Conservation (phyloP, 73 alveolate genomes). For the Blepharisma stoltei region DNA sequence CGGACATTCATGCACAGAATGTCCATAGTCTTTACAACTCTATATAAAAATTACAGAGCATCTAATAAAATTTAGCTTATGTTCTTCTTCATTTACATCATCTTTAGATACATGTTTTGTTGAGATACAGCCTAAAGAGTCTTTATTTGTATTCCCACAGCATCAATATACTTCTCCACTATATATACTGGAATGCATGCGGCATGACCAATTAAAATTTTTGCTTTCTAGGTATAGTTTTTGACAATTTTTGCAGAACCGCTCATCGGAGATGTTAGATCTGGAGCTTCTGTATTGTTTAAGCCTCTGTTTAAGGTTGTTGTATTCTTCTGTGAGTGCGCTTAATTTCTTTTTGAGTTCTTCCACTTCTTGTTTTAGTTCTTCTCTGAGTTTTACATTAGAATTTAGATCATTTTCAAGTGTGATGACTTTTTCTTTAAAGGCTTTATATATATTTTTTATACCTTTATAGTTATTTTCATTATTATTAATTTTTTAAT, state of each 20-base stretch:
- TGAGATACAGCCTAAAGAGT: conserved; percentile 54
- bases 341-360: neutral
- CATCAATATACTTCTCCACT: conserved; percentile 72
- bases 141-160: conserved; percentile 46
- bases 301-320: neutral
- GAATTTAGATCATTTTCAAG: neutral
- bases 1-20: conserved; percentile 23
- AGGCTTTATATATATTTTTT: neutral
- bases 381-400: conserved; percentile 1
- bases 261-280: neutral
- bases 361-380: neutral
- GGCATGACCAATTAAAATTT: conserved; percentile 51
- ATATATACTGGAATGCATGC: conserved; percentile 46
- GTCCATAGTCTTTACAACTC: conserved; percentile 53
- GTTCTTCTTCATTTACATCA: conserved; percentile 38
- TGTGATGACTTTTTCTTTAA: neutral
- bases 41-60: conserved; percentile 26
- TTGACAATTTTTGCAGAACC: conserved; percentile 43
- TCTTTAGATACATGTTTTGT: conserved; percentile 49
- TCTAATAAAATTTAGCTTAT: conserved; percentile 28
- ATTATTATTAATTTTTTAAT: too few relatives aligned
- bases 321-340: neutral
- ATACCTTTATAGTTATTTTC: neutral
- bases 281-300: neutral
- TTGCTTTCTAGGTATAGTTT: conserved; percentile 35